These are phyloP conservation scores for Stagonosporopsis chrysanthemi DNA, from an alignment of 2,329 filamentous ascomycete species.

Conservation along the genomic window DNA sequence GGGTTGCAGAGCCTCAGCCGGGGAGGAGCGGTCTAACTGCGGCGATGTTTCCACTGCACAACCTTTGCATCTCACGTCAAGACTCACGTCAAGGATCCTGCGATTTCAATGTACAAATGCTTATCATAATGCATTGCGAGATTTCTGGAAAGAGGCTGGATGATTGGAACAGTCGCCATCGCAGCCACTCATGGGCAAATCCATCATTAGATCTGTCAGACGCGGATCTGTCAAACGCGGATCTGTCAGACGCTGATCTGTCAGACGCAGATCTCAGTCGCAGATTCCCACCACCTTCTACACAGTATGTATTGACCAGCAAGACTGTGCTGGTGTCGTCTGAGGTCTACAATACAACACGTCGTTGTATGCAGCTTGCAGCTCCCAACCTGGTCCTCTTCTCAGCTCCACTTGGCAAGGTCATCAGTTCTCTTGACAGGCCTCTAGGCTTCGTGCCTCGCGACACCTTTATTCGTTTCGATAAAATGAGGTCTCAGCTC, in stretches of 20 bases:
- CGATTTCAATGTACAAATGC: background rate
- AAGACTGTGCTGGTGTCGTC: conserved; percentile 5
- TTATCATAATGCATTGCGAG: background rate
- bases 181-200: background rate
- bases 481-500: conserved; percentile 4
- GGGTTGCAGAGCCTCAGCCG: no score
- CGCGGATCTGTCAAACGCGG: no score
- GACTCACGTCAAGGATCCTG: background rate
- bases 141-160: background rate
- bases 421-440: conserved; percentile 1
- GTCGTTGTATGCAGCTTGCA: conserved; percentile 2
- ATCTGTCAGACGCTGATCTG: no score
- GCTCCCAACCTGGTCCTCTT: background rate
- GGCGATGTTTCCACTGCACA: background rate
- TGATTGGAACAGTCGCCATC: background rate
- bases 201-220: background rate
- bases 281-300: conserved; percentile 1
- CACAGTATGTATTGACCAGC: no score
- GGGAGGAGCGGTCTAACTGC: background rate
- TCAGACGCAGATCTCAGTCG: no score
- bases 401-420: background rate
- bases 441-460: background rate
- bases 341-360: conserved; percentile 6
- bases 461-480: background rate
- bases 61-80: background rate